Evolutionary conservation across 805 yeast species (phyloP).

Genomic region (Myxozyma kluyveri): DNA sequence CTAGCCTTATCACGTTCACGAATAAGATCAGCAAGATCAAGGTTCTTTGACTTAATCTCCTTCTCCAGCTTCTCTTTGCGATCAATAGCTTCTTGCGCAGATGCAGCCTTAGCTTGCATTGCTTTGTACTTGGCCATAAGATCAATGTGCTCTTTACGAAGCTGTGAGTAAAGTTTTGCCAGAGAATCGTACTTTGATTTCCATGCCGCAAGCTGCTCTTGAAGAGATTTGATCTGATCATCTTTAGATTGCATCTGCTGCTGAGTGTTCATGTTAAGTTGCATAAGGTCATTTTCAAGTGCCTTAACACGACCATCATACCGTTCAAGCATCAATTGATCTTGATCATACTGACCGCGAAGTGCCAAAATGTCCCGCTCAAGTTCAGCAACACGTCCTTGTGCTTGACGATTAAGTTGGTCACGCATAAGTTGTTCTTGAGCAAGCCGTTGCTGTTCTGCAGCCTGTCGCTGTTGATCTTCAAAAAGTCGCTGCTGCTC

Average conservation of each 20-base stretch:
- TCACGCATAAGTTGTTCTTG: constrained; percentile 67
- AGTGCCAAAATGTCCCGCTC: constrained; percentile 76
- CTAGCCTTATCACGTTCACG: constrained; percentile 87
- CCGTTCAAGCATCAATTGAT: constrained; percentile 77
- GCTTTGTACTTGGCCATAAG: constrained; percentile 58
- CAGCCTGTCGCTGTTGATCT: constrained; percentile 71
- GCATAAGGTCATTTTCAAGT: constrained; percentile 67
- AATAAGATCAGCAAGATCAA: constrained; percentile 83
- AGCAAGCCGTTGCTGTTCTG: constrained; percentile 63
- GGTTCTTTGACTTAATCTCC: constrained; percentile 76
- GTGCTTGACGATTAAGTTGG: constrained; percentile 70
- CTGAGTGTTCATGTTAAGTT: constrained; percentile 60
- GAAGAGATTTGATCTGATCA: constrained; percentile 63
- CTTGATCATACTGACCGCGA: constrained; percentile 79
- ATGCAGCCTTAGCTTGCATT: constrained; percentile 64
- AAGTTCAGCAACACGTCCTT: constrained; percentile 73
- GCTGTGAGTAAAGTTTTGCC: constrained; percentile 84
- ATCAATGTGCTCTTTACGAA: constrained; percentile 87
- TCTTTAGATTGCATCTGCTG: constrained; percentile 75
- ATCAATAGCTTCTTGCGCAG: constrained; percentile 86
- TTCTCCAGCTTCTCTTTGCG: constrained; percentile 78
- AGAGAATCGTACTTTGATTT: constrained; percentile 81
- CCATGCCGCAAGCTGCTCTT: constrained; percentile 77
- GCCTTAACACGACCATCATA: constrained; percentile 82
- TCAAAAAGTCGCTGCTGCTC: constrained; percentile 69